These are phyloP conservation scores for Carex cristatella DNA, from an alignment of 176 grass and related monocot species.

Conservation along the genomic window DNA sequence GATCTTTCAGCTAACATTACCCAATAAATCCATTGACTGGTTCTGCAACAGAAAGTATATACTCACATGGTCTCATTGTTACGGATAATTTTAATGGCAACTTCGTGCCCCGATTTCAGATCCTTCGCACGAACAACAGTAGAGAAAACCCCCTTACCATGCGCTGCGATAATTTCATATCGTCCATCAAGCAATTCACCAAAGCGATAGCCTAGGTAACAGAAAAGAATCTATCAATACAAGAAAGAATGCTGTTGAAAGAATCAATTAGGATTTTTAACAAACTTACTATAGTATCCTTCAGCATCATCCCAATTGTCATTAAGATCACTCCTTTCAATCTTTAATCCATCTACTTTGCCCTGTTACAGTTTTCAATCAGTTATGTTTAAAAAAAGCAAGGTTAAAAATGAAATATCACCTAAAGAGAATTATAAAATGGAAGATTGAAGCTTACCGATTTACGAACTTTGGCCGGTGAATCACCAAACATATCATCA, in stretches of 20 bases:
- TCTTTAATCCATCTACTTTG: conserved; percentile 55
- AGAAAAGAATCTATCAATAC: conserved; percentile 13
- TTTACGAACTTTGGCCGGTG: conserved; percentile 70
- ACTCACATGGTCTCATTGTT: conserved; percentile 98
- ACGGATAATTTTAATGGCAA: conserved; percentile 98
- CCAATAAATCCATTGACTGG: not conserved
- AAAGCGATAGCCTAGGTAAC: conserved; percentile 56
- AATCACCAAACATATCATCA: conserved; percentile 97
- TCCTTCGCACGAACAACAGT: conserved; percentile 91
- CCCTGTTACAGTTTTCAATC: conserved; percentile 33
- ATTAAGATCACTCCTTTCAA: conserved; percentile 71
- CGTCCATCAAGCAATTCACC: conserved; percentile 88
- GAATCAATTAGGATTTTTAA: not conserved
- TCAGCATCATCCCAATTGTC: conserved; percentile 99
- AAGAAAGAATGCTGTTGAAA: not conserved
- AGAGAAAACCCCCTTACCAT: conserved; percentile 98
- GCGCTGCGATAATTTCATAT: conserved; percentile 86
- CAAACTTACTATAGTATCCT: conserved; percentile 91
- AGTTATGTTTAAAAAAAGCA: not conserved
- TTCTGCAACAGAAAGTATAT: conserved; percentile 11
- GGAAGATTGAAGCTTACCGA: conserved; percentile 34
- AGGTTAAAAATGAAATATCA: not conserved
- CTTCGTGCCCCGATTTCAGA: conserved; percentile 84
- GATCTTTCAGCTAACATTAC: not conserved
- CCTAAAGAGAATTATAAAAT: not conserved